Evolutionary conservation across 2,329 filamentous ascomycete species (phyloP).

Genomic region (Reticulascus tulasneorum): DNA sequence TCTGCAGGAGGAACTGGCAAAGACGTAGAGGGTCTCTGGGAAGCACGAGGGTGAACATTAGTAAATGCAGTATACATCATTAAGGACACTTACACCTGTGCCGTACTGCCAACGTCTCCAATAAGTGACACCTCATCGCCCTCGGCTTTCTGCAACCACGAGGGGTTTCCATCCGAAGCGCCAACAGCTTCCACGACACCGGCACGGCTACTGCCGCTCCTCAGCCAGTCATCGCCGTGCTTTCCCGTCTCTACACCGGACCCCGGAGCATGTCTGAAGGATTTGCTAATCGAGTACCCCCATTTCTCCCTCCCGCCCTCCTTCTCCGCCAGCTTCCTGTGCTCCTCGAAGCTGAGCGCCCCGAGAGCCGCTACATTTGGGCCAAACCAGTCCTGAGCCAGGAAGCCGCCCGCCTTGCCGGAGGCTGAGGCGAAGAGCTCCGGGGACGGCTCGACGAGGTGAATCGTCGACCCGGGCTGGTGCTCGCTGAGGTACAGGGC

Average conservation of each 20-base stretch:
- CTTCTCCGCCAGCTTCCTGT: constrained; percentile 58
- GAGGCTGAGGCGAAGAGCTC: constrained; percentile 70
- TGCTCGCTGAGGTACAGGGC: constrained; percentile 66
- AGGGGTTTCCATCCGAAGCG: constrained; percentile 35
- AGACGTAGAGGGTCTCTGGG: constrained; percentile 61
- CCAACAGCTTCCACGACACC: constrained; percentile 38
- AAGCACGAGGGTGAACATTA: background rate
- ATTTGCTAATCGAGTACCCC: constrained; percentile 51
- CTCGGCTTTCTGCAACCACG: constrained; percentile 54
- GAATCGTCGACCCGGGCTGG: constrained; percentile 37
- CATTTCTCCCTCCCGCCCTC: constrained; percentile 52
- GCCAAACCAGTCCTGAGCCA: constrained; percentile 70
- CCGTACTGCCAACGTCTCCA: constrained; percentile 55
- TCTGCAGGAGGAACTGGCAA: constrained; percentile 60
- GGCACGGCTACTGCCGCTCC: constrained; percentile 59
- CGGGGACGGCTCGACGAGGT: constrained; percentile 42
- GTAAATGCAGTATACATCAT: background rate
- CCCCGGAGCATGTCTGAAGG: constrained; percentile 46
- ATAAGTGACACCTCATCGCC: constrained; percentile 59
- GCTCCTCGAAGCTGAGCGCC: constrained; percentile 65
- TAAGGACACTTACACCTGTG: constrained; percentile 54
- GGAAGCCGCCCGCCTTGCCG: constrained; percentile 69
- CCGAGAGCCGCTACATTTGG: constrained; percentile 55
- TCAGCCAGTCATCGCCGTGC: constrained; percentile 61
- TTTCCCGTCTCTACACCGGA: constrained; percentile 30